Evolutionary conservation across 495 filamentous ascomycete species (phyloP).

Genomic region (Penicillium dipodomyicola): DNA sequence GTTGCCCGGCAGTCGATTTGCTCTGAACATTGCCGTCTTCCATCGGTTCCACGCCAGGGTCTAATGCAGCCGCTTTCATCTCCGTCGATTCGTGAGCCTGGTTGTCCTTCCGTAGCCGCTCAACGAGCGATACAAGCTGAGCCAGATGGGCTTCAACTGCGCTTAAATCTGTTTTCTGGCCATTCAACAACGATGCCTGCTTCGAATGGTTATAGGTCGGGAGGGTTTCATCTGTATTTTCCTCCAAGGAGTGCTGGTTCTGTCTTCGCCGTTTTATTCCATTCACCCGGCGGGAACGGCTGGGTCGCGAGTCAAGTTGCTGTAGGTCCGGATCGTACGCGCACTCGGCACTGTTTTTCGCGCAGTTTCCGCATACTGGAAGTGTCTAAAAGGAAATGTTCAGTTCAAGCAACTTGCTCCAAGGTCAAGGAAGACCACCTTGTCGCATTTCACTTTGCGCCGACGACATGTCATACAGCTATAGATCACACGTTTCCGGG

Average conservation of each 20-base stretch:
- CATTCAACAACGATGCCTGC: constrained; percentile 20
- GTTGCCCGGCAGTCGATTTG: constrained; percentile 16
- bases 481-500: constrained; percentile 48
- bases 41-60: constrained; percentile 19
- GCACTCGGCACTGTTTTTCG: constrained; percentile 45
- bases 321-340: constrained; percentile 39
- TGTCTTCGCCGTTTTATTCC: constrained; percentile 39
- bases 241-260: constrained; percentile 27
- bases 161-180: constrained; percentile 33
- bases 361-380: constrained; percentile 48
- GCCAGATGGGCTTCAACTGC: constrained; percentile 45
- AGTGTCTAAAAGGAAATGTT: constrained; percentile 34
- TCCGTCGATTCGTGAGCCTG: constrained; percentile 31
- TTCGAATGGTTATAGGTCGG: constrained; percentile 35
- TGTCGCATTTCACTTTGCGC: constrained; percentile 50
- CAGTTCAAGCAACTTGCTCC: background rate
- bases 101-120: constrained; percentile 37
- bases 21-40: constrained; percentile 21
- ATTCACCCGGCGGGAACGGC: constrained; percentile 15
- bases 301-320: constrained; percentile 19
- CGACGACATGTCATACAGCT: constrained; percentile 50
- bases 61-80: constrained; percentile 25
- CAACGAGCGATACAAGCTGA: constrained; percentile 48
- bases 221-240: constrained; percentile 37
- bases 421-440: constrained; percentile 14